A percentile compares a stretch with the other conserved stretches of the same genome.
Conservation (phyloP, 805 yeast genomes). For the Ogataea degrootiae region DNA sequence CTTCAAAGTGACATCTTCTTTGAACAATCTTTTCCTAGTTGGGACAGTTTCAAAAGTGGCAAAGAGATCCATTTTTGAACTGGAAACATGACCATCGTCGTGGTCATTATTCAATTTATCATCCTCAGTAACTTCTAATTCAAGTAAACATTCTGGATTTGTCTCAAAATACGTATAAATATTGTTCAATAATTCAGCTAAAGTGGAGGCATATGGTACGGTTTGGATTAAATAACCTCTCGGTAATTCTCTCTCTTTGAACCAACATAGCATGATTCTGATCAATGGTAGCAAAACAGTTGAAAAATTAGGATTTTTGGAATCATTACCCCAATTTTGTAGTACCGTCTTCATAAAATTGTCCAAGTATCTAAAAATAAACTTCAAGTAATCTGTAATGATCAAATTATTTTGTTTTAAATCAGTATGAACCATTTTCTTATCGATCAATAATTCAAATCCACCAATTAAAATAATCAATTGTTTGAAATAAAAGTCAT, state of each 20-base stretch:
- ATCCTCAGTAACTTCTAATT: constrained; percentile 1
- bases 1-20: constrained; percentile 59
- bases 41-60: constrained; percentile 31
- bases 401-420: constrained; percentile 20
- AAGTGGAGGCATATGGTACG: constrained; percentile 8
- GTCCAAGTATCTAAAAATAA: constrained; percentile 37
- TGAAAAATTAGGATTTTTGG: constrained; percentile 17
- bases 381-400: constrained; percentile 33
- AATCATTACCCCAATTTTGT: constrained; percentile 19
- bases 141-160: constrained; percentile 5
- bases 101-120: neutral
- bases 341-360: constrained; percentile 26
- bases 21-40: constrained; percentile 47
- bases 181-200: constrained; percentile 20
- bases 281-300: constrained; percentile 33
- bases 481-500: constrained; percentile 33
- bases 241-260: constrained; percentile 44
- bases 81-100: neutral
- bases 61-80: neutral
- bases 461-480: constrained; percentile 36
- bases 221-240: constrained; percentile 25
- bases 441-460: constrained; percentile 29
- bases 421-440: constrained; percentile 17
- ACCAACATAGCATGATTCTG: constrained; percentile 54
- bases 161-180: constrained; percentile 11